Conservation (phyloP, 1,139 yeast species). For the Candida glucosophila region DNA sequence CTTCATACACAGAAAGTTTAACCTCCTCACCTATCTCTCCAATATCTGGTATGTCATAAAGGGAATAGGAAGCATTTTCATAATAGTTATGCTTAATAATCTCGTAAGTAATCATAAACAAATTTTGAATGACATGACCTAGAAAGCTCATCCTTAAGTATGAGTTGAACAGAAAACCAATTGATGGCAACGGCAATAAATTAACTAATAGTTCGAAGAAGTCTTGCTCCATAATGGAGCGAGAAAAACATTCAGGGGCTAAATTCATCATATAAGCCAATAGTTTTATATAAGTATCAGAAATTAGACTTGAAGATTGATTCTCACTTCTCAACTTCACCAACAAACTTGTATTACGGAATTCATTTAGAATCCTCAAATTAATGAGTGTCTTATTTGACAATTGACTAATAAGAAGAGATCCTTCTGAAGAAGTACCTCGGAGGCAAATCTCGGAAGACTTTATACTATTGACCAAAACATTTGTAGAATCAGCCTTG, state of each 20-base stretch:
- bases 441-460: conserved; percentile 61
- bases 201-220: conserved; percentile 46
- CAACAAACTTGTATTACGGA: conserved; percentile 25
- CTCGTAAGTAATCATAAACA: conserved; percentile 17
- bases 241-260: conserved; percentile 16
- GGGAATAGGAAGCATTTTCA: conserved; percentile 13
- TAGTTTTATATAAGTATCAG: conserved; percentile 19
- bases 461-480: conserved; percentile 49
- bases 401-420: conserved; percentile 47
- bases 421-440: conserved; percentile 35
- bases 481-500: conserved; percentile 26
- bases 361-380: conserved; percentile 46
- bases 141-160: conserved; percentile 33
- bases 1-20: conserved; percentile 8
- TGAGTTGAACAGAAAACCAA: conserved; percentile 30
- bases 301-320: conserved; percentile 12
- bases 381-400: conserved; percentile 52
- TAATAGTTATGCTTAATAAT: conserved; percentile 16
- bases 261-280: conserved; percentile 30
- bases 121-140: conserved; percentile 28
- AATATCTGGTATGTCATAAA: conserved; percentile 28
- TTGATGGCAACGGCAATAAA: conserved; percentile 33
- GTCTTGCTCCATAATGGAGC: conserved; percentile 35
- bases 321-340: conserved; percentile 26
- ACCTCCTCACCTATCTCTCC: conserved; percentile 13